Evolutionary conservation across 1,139 yeast genomes (phyloP), one percentile per base, ranked within the genome.

Genomic region (Protomyces lactucae-debilis): DNA sequence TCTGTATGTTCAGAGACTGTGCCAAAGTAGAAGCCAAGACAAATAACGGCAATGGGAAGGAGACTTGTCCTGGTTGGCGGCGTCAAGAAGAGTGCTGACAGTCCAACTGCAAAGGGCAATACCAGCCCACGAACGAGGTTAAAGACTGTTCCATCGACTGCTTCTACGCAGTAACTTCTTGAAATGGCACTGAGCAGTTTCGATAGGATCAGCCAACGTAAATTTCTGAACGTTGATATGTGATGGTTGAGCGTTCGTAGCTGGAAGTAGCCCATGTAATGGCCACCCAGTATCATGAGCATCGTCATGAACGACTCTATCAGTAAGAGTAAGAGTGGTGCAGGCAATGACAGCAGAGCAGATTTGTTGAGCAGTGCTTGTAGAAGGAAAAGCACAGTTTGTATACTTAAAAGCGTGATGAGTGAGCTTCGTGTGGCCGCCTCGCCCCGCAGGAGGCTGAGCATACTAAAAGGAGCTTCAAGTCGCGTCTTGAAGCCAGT

Each of bases 111-210:
- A 36, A 65, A 60, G 21, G 67, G 67, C 40, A 65, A 51, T 12
- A 65, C 61, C 16, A 65, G 57, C 23, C 67, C 67, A 8, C 67
- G 57, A 14, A 59, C 64, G 28, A 65, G 63, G 35, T 65, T 65
- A 60, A 60, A 65, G 55, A 65, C 63, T 4, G 67, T 60, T 32
- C 60, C 67, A n/a, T 60, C 63, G 35, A 65, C 67, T 16, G 59
- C 59, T 8, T 65, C 65, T 51, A 65, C 52, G 36, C 67, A 65
- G 53, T 65, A 65, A 9, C 65, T 60, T 21, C 63, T 36, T 18
- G 65, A 45, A 5, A 65, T 55, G 37, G 48, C 59, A 10, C 59
- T 45, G 10, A 56, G 52, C n/a, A 60, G 28, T 28, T 55, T 54
- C 3, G 64, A 53, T 5, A 54, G 51, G 32, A 59, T 28, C 6